Evolutionary conservation across 225 moss, liverwort and hornwort species (phyloP), one percentile per base, ranked within the genome.

Genomic region (Pleurozium schreberi): DNA sequence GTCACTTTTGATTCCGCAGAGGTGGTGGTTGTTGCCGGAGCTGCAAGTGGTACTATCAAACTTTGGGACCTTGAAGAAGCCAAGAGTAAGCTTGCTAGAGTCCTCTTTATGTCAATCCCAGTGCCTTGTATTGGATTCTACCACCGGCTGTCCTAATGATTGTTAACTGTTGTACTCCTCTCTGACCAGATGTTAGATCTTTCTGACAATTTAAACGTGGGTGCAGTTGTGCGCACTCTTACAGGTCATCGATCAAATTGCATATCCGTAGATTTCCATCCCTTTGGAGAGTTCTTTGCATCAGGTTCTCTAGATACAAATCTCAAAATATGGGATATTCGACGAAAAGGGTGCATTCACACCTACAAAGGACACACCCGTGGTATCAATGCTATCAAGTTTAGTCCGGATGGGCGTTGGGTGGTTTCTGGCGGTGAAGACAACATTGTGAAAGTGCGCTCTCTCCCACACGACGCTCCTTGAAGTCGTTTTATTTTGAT

Each of bases 31-130:
- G 97, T 99, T 83, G 99, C 99, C 36, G 99, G 99, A 92, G 96
- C 99, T 88, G 96, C 99, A 66, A 99, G 99, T 91, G 99, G 99
- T 77, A 97, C 99, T 53, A 96, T 99, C 71, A 99, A 99, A 91
- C 96, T 99, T 60, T 99, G 99, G 99, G 99, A 99, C 77, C 95
- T 99, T 85, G 99, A 99, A 88, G 99, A 97, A 93, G 97, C 99
- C 75, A 99, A 96, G 91, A 99, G 98, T 98, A 96, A 93, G 89
- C 88, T 86, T 81, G 45, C 75, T 61, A 34, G 70, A 53, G 45
- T 89, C 53, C 61, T 80, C 23, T 75, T 58, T 40, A 28, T 67
- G 57, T 84, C 47, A 70, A 81, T 81, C 69, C 28, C 40, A 45
- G 60, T 84, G 64, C 55, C 85, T 88, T 74, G n/a, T 80, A 53